A percentile compares a stretch with the other conserved stretches of the same genome.
Evolutionary conservation across 139 green algal species (phyloP).

Genomic region (Prasinococcaceae sp.): DNA sequence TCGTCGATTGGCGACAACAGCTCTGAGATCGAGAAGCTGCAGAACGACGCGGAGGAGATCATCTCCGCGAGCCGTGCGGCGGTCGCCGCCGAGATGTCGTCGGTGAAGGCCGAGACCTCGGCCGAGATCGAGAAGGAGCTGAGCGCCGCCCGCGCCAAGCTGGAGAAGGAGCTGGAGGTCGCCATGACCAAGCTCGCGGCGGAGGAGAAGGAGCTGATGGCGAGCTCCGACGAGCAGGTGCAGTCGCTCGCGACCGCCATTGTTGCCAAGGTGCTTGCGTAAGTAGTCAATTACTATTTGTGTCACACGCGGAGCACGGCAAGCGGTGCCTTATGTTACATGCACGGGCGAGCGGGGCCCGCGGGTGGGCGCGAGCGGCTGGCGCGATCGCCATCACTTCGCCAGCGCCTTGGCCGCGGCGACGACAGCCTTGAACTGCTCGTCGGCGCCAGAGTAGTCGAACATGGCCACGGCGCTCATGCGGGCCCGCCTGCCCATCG

Average conservation of each 20-base stretch:
- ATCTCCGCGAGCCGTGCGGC: constrained; percentile 14
- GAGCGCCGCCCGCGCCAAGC: constrained; percentile 11
- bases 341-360: too few species aligned
- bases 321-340: too few species aligned
- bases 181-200: too few species aligned
- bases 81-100: constrained; percentile 21
- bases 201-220: constrained; percentile 18
- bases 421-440: constrained; percentile 4
- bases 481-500: constrained; percentile 4
- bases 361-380: background rate
- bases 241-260: constrained; percentile 23
- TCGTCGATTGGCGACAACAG: constrained; percentile 31
- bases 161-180: too few species aligned
- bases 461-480: constrained; percentile 22
- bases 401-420: background rate
- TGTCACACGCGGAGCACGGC: too few species aligned
- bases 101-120: too few species aligned
- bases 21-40: constrained; percentile 24
- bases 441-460: constrained; percentile 23
- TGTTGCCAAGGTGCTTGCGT: constrained; percentile 25
- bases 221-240: constrained; percentile 22
- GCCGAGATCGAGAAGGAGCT: constrained; percentile 30
- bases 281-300: background rate
- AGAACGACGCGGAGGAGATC: constrained; percentile 26
- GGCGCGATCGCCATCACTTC: constrained; percentile 9